Evolutionary conservation across 352 stramenopile species (phyloP), one percentile per base, ranked within the genome.

Genomic region (Phytopythium oedochilum): DNA sequence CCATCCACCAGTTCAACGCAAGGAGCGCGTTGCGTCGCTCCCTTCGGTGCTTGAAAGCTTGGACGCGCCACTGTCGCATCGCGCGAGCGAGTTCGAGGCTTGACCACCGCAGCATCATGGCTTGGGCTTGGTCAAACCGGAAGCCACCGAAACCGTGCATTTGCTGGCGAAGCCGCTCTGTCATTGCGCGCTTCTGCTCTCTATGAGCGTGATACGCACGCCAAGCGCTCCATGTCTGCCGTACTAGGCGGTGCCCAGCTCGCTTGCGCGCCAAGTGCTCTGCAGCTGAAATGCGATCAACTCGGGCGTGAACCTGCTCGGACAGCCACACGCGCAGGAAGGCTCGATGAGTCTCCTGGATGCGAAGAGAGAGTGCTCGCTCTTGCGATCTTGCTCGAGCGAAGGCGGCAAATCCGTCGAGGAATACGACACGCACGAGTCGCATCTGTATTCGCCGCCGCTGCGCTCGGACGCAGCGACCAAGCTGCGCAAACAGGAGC

Each of bases 1-100:
- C 42, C 6, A 66, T 59, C 71, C 71, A 82, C 42, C 31, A 63
- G 2, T 75, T 48, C 2, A 82, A 68, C 12, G 69, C 69, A 3
- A 56, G 23, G 0, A 78, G 20, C 3, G 56, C 60, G 9, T 66
- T 31, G 23, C 47, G 15, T 0, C 71, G 66, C n/a, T 50, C 22
- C 31, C 43, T 50, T 10, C 60, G 46, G 18, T 46, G 50, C 7
- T 7, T 18, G 25, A 52, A 23, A 22, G 46, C 57, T 2, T 42
- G 36, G 2, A n/a, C 11, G 14, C 15, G 28, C 68, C 63, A 78
- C 5, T 31, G 23, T 5, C 64, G 46, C n/a, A 78, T 64, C 0
- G 45, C 40, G 20, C 47, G 55, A 4, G 49, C 54, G 22, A 62
- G 3, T 35, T 58, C 17, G 14, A 78, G 25, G 6, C 3, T 47